Conservation (phyloP, 352 stramenopile species). For the Globisporangium apiculatum region DNA sequence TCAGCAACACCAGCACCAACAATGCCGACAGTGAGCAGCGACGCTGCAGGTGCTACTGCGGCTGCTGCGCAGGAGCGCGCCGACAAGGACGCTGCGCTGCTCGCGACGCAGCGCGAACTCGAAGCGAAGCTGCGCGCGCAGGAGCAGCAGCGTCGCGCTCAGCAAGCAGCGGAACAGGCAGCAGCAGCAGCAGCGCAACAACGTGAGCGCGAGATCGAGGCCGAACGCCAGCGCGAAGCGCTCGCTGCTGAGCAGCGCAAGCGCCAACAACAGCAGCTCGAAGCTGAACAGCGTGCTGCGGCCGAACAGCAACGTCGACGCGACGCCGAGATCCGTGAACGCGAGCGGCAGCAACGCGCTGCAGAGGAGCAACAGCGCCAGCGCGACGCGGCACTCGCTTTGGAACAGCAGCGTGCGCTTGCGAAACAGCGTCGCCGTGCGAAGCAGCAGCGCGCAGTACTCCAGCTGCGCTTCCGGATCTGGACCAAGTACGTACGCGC, state of each 20-base stretch:
- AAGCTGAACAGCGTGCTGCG: too few relatives aligned
- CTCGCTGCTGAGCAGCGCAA: constrained; percentile 32
- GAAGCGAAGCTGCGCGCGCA: constrained; percentile 9
- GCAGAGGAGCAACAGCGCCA: neutral
- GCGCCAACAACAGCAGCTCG: constrained; percentile 5
- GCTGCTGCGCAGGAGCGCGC: constrained; percentile 17
- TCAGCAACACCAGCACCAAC: constrained; percentile 5
- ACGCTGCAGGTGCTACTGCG: constrained; percentile 13
- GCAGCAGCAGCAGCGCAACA: neutral
- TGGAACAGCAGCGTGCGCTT: neutral
- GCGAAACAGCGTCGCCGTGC: constrained; percentile 11
- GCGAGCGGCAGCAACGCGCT: constrained; percentile 8
- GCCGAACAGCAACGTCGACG: constrained; percentile 5
- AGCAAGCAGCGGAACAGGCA: neutral
- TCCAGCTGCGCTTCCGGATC: constrained; percentile 47
- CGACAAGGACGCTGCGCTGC: constrained; percentile 25
- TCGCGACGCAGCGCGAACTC: constrained; percentile 8
- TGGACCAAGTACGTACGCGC: constrained; percentile 64
- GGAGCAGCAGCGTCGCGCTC: constrained; percentile 7
- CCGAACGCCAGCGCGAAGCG: constrained; percentile 16
- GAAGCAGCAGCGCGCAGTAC: constrained; percentile 43
- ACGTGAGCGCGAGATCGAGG: constrained; percentile 23
- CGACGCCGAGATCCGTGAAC: constrained; percentile 6
- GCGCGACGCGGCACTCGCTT: neutral
- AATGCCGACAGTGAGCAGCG: neutral